Evolutionary conservation across 495 filamentous ascomycete species (phyloP), one percentile per base, ranked within the genome.

Genomic region (Jackrogersella multiformis): DNA sequence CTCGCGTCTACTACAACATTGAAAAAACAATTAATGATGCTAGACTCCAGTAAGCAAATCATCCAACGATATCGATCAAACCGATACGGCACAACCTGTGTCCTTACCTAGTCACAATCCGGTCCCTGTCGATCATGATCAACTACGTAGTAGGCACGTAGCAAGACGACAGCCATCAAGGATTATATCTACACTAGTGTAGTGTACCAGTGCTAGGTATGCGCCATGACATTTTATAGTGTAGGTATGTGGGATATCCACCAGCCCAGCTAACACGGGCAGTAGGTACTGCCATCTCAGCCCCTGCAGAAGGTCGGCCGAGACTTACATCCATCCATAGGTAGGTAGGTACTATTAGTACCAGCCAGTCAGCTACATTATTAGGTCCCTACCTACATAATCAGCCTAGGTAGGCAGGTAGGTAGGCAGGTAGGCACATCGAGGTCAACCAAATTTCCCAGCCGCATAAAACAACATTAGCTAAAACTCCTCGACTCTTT

Each of bases 51-150:
- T 45, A 61, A 61, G 41, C 56, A 56, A 46, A 68, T 48, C 53
- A 63, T 52, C 36, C 39, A 28, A 48, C 28, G 21, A 39, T 44
- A 48, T 61, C 42, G 66, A 69, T 61, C 51, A 61, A 61, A 64
- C 66, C 56, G 49, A 13, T 49, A 24, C 45, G 45, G 45, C 45
- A 32, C 51, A 45, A 35, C 15, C 41, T 59, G 41, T 21, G 15
- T 64, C 42, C 56, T 26, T 52, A 18, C 21, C 56, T 57, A 32
- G 54, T 41, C 49, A 56, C 35, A 51, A 55, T 65, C 35, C 48
- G 34, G 61, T 68, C 61, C 66, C 66, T 69, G 66, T 65, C 56
- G 66, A 69, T 70, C 67, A 51, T 57, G 56, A 61, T 70, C 61
- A 70, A 57, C 52, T 8, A 56, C 36, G 41, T 51, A 46, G 28